phyloP scores from a whole-genome alignment of 139 green algal species.

The Volvox africanus region DNA sequence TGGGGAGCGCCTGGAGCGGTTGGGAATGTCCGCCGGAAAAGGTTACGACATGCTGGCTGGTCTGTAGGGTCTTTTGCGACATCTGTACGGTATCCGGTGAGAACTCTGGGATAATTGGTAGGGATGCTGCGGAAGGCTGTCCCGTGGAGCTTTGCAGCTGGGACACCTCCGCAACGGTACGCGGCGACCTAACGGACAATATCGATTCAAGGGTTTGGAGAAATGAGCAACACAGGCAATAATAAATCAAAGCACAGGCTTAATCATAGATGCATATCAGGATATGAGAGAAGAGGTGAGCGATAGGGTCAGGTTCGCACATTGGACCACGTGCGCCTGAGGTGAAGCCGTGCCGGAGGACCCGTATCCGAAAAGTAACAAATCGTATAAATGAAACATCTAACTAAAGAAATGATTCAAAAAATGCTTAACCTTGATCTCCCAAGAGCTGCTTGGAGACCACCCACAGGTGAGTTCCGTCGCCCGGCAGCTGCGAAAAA shows the following conservation, averaged over 20 bases:
- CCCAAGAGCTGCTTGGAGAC: slow-evolving; percentile 4
- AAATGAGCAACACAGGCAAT: no score
- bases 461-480: background rate
- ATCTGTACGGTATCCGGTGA: background rate
- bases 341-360: no score
- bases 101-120: background rate
- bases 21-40: no score
- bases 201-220: background rate
- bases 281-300: no score
- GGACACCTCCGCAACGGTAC: background rate
- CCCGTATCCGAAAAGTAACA: background rate
- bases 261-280: no score
- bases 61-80: background rate
- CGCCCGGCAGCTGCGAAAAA: background rate
- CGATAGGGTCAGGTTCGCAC: no score
- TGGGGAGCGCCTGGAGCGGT: background rate
- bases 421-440: background rate
- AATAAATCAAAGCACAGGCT: no score
- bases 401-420: background rate
- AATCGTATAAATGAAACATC: background rate
- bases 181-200: background rate
- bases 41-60: background rate
- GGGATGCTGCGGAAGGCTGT: background rate
- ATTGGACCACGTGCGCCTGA: background rate
- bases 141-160: background rate